phyloP scores from a whole-genome alignment of 1,284 basidiomycete species.

The Leucoagaricus sp. region DNA sequence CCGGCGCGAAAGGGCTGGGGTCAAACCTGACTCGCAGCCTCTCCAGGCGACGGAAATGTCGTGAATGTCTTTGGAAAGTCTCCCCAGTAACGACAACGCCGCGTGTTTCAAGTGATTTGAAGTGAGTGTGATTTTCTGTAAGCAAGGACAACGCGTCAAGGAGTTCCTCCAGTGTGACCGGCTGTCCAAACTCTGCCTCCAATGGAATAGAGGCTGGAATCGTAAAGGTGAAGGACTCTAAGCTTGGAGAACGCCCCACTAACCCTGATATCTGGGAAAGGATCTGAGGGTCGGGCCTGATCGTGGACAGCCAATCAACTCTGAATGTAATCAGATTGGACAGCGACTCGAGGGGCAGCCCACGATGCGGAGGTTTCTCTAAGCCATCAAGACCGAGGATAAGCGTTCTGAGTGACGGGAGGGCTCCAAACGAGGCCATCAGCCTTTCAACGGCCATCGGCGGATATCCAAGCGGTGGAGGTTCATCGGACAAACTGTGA shows the following conservation, averaged over 20 bases:
- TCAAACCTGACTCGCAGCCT: not conserved
- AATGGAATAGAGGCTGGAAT: not conserved
- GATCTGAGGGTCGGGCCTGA: not conserved
- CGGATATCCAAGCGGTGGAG: not conserved
- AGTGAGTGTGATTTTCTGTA: not conserved
- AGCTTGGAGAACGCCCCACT: not conserved
- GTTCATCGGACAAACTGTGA: not conserved
- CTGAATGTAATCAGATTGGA: not conserved
- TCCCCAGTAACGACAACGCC: not conserved
- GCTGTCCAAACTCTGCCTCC: not conserved
- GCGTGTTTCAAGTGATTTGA: not conserved
- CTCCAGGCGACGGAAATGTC: not conserved
- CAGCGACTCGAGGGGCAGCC: not conserved
- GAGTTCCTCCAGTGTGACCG: not conserved
- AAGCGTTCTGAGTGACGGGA: not conserved
- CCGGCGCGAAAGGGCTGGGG: not conserved
- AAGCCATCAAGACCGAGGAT: not conserved
- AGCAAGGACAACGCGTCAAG: not conserved
- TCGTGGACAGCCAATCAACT: not conserved
- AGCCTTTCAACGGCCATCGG: not conserved
- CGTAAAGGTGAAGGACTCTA: not conserved
- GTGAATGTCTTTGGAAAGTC: not conserved
- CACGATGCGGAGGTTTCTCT: not conserved
- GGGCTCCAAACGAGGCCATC: not conserved
- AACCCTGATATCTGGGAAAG: not conserved